Conservation (phyloP, 2,329 filamentous ascomycete species). For the Tolypocladium cylindrosporum region DNA sequence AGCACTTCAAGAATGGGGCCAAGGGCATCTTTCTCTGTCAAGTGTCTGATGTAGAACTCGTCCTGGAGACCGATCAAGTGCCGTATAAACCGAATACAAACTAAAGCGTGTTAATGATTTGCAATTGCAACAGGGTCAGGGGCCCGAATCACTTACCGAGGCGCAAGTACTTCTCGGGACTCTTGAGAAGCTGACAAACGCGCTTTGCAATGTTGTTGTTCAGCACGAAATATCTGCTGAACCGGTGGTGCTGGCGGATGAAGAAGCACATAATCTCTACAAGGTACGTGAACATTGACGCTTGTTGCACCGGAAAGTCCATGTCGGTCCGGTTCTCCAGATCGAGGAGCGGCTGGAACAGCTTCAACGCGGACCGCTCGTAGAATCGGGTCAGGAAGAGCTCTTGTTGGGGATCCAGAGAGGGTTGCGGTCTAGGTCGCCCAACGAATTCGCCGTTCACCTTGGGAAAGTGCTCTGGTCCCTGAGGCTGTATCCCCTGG, state of each 20-base stretch:
- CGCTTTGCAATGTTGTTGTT: conserved; percentile 67
- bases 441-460: conserved; percentile 58
- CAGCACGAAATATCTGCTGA: conserved; percentile 82
- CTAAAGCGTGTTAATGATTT: conserved; percentile 31
- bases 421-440: conserved; percentile 45
- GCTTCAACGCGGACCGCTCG: conserved; percentile 69
- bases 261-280: conserved; percentile 94
- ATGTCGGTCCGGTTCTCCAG: conserved; percentile 61
- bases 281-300: conserved; percentile 82
- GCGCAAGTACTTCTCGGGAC: conserved; percentile 84
- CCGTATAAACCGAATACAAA: conserved; percentile 88
- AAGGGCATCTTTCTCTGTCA: conserved; percentile 72
- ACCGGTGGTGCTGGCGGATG: conserved; percentile 75
- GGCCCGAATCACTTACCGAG: conserved; percentile 50
- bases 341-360: conserved; percentile 80
- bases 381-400: conserved; percentile 84
- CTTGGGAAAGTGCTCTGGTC: conserved; percentile 48
- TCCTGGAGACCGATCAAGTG: conserved; percentile 78
- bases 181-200: conserved; percentile 71
- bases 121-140: conserved; percentile 5
- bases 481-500: conserved; percentile 40
- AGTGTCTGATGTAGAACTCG: conserved; percentile 80
- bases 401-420: conserved; percentile 65
- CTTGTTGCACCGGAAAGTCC: conserved; percentile 69
- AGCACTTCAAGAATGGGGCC: conserved; percentile 79